Base-by-base conservation (phyloP, 768 basidiomycete species). In the Hortiboletus flavorubellus region DNA sequence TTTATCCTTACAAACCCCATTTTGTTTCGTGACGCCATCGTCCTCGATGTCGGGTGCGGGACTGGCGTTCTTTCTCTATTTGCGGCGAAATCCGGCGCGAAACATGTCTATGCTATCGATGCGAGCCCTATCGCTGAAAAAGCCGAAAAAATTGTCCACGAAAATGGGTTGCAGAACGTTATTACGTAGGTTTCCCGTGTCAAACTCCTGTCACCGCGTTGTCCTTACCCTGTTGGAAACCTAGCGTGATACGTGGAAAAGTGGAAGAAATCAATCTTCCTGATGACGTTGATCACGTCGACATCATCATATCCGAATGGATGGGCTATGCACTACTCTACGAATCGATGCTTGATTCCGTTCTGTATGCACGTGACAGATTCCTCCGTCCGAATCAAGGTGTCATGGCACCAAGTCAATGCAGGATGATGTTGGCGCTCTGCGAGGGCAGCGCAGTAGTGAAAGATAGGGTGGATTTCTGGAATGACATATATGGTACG, bases 301-400 rank as follows among this genome's bases (percentile, higher is more conserved):
- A 99, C 69, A 82, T 99, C 55, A 94, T 99, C 70, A 77, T 98
- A 48, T 95, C 93, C 5, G 96, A 99, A 72, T 98, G 96, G 96
- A 98, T 98, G 96, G 93, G 86, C 15, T 93, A 92, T 64, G 87
- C 86, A 1, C 76, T 93, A 23, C 80, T 98, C 21, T 98, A 98
- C 71, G 96, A 99, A 72, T 91, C 89, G 41, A 98, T 99, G 96
- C 81, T 98, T 34, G 96, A 98, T 70, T 96, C 94, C 2, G 96
- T 99, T 16, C 76, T 99, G 18, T 74, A 76, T 57, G 96, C 96
- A 0, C 81, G 96, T 16, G 93, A 98, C 69, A 80, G 87, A 21
- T 98, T 93, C 74, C 77, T 98, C 33, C 76, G 76, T 46, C 82
- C 86, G 0, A 72, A 68, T 1, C 81, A 72, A 5, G 93, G 95